These are phyloP conservation scores for Heliamphora exappendiculata DNA, from an alignment of 148 eudicot genomes.

Conservation along the genomic window DNA sequence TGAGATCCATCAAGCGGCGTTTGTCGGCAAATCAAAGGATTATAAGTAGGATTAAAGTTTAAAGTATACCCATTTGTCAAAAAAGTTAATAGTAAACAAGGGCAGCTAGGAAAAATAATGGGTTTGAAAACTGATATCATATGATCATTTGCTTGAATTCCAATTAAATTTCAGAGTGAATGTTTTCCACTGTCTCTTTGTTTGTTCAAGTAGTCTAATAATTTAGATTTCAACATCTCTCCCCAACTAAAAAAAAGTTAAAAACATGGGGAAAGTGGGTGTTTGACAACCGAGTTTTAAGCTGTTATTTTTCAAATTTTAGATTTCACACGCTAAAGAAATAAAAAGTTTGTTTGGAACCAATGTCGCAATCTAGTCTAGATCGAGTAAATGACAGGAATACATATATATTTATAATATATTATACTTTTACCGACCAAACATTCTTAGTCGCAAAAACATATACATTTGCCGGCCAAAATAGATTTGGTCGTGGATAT, in stretches of 20 bases:
- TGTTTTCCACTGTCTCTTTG: conserved; percentile 4
- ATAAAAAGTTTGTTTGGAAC: no score
- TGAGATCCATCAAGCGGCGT: conserved; percentile 11
- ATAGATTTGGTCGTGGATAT: no score
- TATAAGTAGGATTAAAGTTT: conserved; percentile 7
- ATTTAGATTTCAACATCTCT: no score
- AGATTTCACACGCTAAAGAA: no score
- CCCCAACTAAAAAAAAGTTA: no score
- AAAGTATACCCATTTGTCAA: neutral
- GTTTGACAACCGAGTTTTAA: neutral
- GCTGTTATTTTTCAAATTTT: no score
- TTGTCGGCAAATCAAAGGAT: conserved; percentile 13
- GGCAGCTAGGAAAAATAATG: neutral
- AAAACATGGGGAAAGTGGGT: neutral
- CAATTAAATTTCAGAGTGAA: neutral
- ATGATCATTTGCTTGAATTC: neutral
- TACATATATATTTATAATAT: no score
- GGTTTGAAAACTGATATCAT: neutral
- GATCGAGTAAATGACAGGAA: no score
- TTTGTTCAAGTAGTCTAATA: neutral
- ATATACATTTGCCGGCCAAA: no score
- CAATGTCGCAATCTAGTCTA: no score
- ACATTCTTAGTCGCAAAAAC: no score
- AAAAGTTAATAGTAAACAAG: neutral
- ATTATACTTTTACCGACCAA: no score